These are phyloP conservation scores for Vitis hybrid DNA, from an alignment of 177 flowering plant species.

Conservation along the genomic window DNA sequence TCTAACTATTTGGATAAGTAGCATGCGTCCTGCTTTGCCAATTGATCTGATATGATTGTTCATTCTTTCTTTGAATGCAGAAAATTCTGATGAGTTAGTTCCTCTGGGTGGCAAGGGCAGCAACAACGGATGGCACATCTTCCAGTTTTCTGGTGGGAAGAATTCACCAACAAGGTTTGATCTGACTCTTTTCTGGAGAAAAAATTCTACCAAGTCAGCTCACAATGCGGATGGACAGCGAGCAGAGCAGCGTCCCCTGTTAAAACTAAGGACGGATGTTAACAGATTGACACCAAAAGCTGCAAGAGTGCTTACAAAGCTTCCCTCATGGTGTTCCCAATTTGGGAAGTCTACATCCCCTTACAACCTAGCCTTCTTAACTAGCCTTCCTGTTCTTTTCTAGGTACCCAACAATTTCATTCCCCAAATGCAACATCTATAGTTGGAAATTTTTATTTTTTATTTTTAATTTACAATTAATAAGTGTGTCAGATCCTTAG, in stretches of 20 bases:
- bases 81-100: conserved; percentile 49
- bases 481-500: too few species aligned
- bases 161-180: conserved; percentile 63
- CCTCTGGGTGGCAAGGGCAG: conserved; percentile 47
- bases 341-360: conserved; percentile 96
- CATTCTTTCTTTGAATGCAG: conserved; percentile 29
- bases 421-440: neutral
- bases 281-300: conserved; percentile 66
- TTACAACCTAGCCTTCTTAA: conserved; percentile 63
- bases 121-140: conserved; percentile 77
- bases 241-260: conserved; percentile 29
- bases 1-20: too few species aligned
- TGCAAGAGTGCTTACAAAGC: conserved; percentile 56
- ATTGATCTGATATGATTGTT: too few species aligned
- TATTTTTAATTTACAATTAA: too few species aligned
- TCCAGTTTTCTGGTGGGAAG: conserved; percentile 90
- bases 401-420: conserved; percentile 19
- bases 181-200: conserved; percentile 59
- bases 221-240: conserved; percentile 3
- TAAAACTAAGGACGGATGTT: conserved; percentile 84
- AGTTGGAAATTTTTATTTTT: neutral
- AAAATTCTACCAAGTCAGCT: conserved; percentile 24
- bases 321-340: conserved; percentile 85
- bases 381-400: conserved; percentile 56
- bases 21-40: too few species aligned